Evolutionary conservation across 257 asterid genomes (phyloP).

Genomic region (Datura wrightii): DNA sequence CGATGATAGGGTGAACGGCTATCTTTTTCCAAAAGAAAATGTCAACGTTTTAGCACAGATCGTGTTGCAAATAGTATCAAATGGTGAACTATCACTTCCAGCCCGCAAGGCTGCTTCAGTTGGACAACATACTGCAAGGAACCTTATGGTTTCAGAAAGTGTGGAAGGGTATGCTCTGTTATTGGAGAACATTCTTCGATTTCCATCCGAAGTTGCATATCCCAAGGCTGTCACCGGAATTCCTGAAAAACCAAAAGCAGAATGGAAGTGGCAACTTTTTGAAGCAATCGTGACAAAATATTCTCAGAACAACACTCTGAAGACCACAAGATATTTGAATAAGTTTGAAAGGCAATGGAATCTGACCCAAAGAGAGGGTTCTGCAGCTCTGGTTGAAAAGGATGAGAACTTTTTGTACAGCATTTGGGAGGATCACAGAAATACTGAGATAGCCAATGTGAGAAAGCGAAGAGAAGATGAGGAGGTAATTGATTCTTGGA

Average conservation of each 20-base stretch:
- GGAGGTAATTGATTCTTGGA: slow-evolving; percentile 53
- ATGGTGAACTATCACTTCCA: slow-evolving; percentile 73
- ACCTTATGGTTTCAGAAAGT: slow-evolving; percentile 81
- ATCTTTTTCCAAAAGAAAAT: slow-evolving; percentile 70
- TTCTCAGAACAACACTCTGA: slow-evolving; percentile 40
- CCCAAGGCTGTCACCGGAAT: slow-evolving; percentile 55
- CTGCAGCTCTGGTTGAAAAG: slow-evolving; percentile 38
- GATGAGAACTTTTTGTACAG: slow-evolving; percentile 58
- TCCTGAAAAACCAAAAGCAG: slow-evolving; percentile 60
- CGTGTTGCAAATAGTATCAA: slow-evolving; percentile 67
- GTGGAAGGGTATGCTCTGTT: slow-evolving; percentile 78
- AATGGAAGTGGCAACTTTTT: slow-evolving; percentile 79
- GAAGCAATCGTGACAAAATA: slow-evolving; percentile 41
- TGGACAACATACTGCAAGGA: slow-evolving; percentile 70
- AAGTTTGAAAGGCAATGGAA: slow-evolving; percentile 64
- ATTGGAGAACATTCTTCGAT: slow-evolving; percentile 67
- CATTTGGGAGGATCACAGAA: slow-evolving; percentile 90
- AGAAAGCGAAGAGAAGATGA: slow-evolving; percentile 87
- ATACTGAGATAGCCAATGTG: slow-evolving; percentile 53
- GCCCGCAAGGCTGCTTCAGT: slow-evolving; percentile 66
- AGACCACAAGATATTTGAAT: slow-evolving; percentile 41
- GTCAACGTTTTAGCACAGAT: slow-evolving; percentile 52
- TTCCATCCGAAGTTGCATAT: slow-evolving; percentile 80
- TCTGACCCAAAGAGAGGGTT: slow-evolving; percentile 47
- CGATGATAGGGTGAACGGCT: slow-evolving; percentile 76